Evolutionary conservation across 805 yeast species (phyloP), one percentile per base, ranked within the genome.

Genomic region (Saccharomycopsis guyanensis): DNA sequence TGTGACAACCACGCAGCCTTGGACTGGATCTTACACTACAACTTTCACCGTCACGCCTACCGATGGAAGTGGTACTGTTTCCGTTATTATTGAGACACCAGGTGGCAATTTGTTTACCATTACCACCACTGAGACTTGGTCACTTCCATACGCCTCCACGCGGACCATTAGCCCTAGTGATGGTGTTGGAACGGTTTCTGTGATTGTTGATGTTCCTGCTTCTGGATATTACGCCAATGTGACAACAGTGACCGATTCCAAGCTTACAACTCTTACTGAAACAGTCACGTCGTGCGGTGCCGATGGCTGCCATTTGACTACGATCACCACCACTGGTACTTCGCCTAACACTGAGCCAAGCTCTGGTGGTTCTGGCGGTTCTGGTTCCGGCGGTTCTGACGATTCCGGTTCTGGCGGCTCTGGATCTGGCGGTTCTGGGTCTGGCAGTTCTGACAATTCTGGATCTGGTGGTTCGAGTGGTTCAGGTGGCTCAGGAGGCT

Each of bases 21-120:
- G 36, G 24, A 46, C 46, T 27, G 38, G 38, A n/a, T 8, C 43
- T 34, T 12, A 8, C n/a, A 43, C 48, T 20, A n/a, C n/a, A n/a
- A n/a, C n/a, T n/a, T n/a, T 42, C 43, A 23, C 46, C 27, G 31
- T 15, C 15, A 38, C 19, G 38, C 46, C 4, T 24, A 39, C 19
- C 20, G 43, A 37, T n/a, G n/a, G n/a, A n/a, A 31, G 19, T 40
- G 63, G 64, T 15, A 46, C 51, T 19, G 64, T 66, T 13, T 68
- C 69, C 2, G 46, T 57, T 34, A 54, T 60, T 25, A 68, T 39
- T 1, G 42, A 39, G 19, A 27, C 22, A 19, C 42, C 34, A 15
- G 32, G 32, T 33, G 32, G 34, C 19, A 40, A 34, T 29, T 40
- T 20, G 19, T 29, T 8, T 25, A 25, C 29, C 29, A 10, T 25